These are phyloP conservation scores for Aspergillus terreus DNA, from an alignment of 2,329 filamentous ascomycete genomes.

Conservation along the genomic window DNA sequence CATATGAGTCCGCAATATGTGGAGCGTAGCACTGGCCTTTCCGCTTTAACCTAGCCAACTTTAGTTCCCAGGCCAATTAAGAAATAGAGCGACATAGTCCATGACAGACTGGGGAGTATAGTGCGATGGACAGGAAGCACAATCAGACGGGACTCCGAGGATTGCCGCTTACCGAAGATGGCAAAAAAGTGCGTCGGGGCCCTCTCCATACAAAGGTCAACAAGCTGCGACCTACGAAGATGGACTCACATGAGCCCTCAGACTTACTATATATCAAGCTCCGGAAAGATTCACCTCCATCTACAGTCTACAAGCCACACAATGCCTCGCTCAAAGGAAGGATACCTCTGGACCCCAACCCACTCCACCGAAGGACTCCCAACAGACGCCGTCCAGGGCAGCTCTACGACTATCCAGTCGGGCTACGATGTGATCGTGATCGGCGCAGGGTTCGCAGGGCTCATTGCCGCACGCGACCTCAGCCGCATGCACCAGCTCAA, in stretches of 20 bases:
- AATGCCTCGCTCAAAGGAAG: conserved; percentile 5
- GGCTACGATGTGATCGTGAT: conserved; percentile 31
- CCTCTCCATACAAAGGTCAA: background rate
- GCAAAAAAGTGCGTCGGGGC: conserved; percentile 5
- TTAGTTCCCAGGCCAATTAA: too few species aligned
- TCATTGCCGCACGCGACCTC: conserved; percentile 30
- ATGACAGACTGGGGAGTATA: background rate
- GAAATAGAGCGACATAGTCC: too few species aligned
- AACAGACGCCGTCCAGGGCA: conserved; percentile 6
- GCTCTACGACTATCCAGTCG: background rate
- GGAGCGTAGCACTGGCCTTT: too few species aligned
- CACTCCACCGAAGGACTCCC: conserved; percentile 7
- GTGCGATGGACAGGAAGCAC: background rate
- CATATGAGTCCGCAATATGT: too few species aligned
- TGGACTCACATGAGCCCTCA: background rate
- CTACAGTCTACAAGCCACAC: background rate
- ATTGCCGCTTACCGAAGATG: background rate
- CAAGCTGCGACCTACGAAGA: background rate
- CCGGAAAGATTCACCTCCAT: background rate
- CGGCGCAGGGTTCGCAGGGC: conserved; percentile 31
- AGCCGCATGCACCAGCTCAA: conserved; percentile 6
- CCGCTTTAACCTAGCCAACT: too few species aligned
- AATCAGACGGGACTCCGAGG: too few species aligned
- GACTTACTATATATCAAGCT: background rate
- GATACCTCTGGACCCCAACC: conserved; percentile 7